Evolutionary conservation across 352 stramenopile species (phyloP).

Genomic region (Pythium biforme): DNA sequence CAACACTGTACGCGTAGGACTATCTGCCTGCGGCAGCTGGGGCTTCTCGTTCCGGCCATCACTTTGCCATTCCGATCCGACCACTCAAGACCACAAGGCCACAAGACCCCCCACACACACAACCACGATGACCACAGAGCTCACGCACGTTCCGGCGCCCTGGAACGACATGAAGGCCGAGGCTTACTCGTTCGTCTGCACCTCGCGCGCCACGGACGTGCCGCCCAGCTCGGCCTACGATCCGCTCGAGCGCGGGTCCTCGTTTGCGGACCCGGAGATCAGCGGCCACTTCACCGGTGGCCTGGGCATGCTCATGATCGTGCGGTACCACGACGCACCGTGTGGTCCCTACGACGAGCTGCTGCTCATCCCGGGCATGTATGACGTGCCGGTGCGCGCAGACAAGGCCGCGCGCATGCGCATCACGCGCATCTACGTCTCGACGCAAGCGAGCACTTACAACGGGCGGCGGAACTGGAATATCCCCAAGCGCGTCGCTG

Average conservation of each 20-base stretch:
- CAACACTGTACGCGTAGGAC: too few species aligned
- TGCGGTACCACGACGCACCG: conserved; percentile 11
- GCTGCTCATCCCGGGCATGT: neutral
- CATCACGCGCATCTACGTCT: conserved; percentile 20
- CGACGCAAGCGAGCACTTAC: neutral
- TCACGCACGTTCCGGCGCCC: neutral
- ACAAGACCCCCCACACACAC: neutral
- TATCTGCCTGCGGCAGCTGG: too few species aligned
- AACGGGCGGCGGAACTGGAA: conserved; percentile 16
- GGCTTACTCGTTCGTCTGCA: conserved; percentile 1
- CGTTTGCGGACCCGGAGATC: neutral
- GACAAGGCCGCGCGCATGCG: neutral
- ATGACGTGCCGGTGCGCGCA: neutral
- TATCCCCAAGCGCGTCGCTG: conserved; percentile 14
- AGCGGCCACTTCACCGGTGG: conserved; percentile 10
- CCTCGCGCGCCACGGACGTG: neutral
- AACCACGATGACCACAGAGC: neutral
- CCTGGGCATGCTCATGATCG: conserved; percentile 9
- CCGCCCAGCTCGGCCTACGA: conserved; percentile 12
- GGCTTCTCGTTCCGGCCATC: too few species aligned
- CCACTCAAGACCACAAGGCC: neutral
- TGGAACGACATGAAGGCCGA: conserved; percentile 16
- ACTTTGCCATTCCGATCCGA: too few species aligned
- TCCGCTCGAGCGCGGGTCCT: conserved; percentile 1
- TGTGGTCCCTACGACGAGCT: conserved; percentile 12